Evolutionary conservation across 192 early-diverging fungal species (phyloP).

Genomic region (Rhizoclosmatium globosum): DNA sequence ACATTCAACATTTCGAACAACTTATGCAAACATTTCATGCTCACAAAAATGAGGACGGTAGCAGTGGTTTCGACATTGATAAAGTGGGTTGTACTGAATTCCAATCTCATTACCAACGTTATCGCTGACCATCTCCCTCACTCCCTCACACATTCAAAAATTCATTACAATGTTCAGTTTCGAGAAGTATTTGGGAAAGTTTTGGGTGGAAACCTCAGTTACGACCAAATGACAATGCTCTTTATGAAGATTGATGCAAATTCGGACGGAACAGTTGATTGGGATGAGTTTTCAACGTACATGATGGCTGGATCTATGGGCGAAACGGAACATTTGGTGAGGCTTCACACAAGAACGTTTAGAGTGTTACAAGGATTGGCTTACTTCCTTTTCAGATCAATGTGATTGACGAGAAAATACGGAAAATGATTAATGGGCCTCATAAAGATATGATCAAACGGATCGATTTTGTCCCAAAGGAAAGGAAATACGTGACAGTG

Average conservation of each 20-base stretch:
- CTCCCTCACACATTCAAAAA: neutral
- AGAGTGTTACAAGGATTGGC: too few species aligned
- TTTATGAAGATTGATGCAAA: conserved; percentile 79
- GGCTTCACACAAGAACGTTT: neutral
- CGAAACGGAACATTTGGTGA: conserved; percentile 49
- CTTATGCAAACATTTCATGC: conserved; percentile 63
- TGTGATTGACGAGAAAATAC: conserved; percentile 63
- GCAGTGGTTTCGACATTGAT: conserved; percentile 65
- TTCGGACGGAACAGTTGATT: conserved; percentile 68
- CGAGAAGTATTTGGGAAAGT: conserved; percentile 71
- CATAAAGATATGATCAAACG: conserved; percentile 68
- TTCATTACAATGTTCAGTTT: conserved; percentile 48
- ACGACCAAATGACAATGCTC: conserved; percentile 74
- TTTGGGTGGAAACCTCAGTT: conserved; percentile 61
- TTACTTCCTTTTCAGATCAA: conserved; percentile 40
- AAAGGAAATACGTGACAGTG: conserved; percentile 68
- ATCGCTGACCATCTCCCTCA: too few species aligned
- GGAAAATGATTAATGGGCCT: conserved; percentile 54
- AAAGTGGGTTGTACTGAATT: conserved; percentile 51
- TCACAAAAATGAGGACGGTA: conserved; percentile 66
- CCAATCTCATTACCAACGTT: neutral
- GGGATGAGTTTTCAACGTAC: conserved; percentile 74
- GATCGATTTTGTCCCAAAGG: conserved; percentile 66
- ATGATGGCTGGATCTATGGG: conserved; percentile 65
- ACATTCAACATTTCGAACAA: conserved; percentile 72